Base-by-base conservation (phyloP, 768 basidiomycete genomes). In the Amylocystis lapponica region DNA sequence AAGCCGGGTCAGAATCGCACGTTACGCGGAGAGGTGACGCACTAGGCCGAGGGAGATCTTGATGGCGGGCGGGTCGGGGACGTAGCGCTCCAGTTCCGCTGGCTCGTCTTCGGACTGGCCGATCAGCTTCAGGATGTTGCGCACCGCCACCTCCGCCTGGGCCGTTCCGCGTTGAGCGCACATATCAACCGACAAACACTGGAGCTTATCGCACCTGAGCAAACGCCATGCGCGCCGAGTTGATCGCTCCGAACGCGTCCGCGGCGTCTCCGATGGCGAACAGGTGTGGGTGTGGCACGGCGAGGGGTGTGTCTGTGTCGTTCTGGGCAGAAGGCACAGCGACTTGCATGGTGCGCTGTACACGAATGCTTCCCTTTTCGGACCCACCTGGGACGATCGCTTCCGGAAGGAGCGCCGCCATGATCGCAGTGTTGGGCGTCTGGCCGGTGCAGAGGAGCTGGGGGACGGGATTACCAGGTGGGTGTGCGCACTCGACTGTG, bases 221-320 rank as follows among this genome's bases (percentile, higher is more conserved):
- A n/a, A n/a, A 42, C 45, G 33, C 14, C 2, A 77, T 78, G 47
- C 79, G 74, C 0, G 78, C 81, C 11, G 81, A 79, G 19, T 75
- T 70, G 20, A 76, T 71, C 0, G 79, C 81, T 5, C 79, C 79
- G 45, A 79, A 81, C 4, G 78, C 78, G 55, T 82, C 78, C 1
- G 79, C 80, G 1, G 72, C 69, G 41, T 83, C 81, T 5, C 81
- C 81, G 5, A 81, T 59, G 7, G 72, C 79, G 51, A 82, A 84
- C 10, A 83, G 68, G 46, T 79, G 65, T 0, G 72, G 68, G 52
- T 78, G 75, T 0, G 70, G 63, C 4, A 58, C 17, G 65, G 66
- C n/a, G 16, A 54, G 37, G 11, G 23, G 29, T 30, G 39, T 36
- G 38, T 59, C 50, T 16, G 46, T 45, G 43, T 45, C 43, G 10